These are phyloP conservation scores for Thermomucor indicae-seudaticae DNA, from an alignment of 371 early-diverging fungal genomes.

Conservation along the genomic window DNA sequence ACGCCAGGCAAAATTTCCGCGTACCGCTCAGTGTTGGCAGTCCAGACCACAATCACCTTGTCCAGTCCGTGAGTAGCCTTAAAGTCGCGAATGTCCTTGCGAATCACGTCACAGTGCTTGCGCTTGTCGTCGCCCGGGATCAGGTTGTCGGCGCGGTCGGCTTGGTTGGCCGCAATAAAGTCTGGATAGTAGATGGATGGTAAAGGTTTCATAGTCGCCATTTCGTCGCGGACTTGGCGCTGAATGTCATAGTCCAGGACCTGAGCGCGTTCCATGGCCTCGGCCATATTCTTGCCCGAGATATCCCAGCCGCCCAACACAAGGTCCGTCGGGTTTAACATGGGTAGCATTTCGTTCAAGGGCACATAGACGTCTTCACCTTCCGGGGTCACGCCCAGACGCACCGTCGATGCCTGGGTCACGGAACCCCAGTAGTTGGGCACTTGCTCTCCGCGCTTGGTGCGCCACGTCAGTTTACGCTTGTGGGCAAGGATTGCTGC, in stretches of 20 bases:
- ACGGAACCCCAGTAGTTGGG: slow-evolving; percentile 97
- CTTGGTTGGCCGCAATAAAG: slow-evolving; percentile 96
- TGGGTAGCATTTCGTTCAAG: slow-evolving; percentile 86
- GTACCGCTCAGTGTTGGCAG: slow-evolving; percentile 97
- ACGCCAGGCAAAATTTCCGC: slow-evolving; percentile 79
- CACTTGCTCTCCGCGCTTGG: slow-evolving; percentile 84
- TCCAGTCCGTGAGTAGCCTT: slow-evolving; percentile 83
- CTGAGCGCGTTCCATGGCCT: slow-evolving; percentile 89
- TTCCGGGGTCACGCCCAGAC: slow-evolving; percentile 80
- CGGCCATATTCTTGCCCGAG: slow-evolving; percentile 76
- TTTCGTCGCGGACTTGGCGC: slow-evolving; percentile 81
- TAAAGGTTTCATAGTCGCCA: slow-evolving; percentile 77
- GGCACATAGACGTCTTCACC: slow-evolving; percentile 89
- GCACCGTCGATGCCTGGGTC: slow-evolving; percentile 92
- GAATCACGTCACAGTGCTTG: slow-evolving; percentile 85
- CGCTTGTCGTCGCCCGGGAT: slow-evolving; percentile 79
- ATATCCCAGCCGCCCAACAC: slow-evolving; percentile 98
- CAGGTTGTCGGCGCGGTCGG: slow-evolving; percentile 91
- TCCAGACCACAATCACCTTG: slow-evolving; percentile 95
- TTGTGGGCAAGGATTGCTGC: slow-evolving; percentile 94
- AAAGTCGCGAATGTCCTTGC: slow-evolving; percentile 92
- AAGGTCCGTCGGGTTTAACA: slow-evolving; percentile 94
- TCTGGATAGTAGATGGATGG: slow-evolving; percentile 96
- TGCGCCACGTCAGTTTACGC: slow-evolving; percentile 81
- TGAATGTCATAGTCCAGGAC: slow-evolving; percentile 95